Base-by-base conservation (phyloP, 768 basidiomycete species). In the Suillus variegatus region DNA sequence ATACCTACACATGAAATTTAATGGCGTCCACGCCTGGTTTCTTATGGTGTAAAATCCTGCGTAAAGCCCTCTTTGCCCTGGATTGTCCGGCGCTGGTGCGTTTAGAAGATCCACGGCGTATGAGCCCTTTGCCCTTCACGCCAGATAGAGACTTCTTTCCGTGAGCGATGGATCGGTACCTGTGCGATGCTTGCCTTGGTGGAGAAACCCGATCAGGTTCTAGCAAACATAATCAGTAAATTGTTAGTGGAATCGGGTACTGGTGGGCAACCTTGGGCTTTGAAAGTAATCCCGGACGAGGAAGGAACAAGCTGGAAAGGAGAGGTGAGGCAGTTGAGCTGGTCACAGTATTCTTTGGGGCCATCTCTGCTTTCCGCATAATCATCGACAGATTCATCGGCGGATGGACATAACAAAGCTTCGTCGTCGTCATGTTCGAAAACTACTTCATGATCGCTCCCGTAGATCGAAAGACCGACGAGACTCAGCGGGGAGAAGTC, bases 361-460 rank as follows among this genome's bases (percentile, higher is more conserved):
- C 9, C 4, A 28, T 57, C 40, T 64, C 20, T 18, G 22, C 25
- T 41, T 44, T 67, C 18, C 32, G 35, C 54, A 55, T 7, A 7
- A 35, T 47, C 36, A 10, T 4, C 40, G 22, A 70, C 71, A 41
- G 73, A 66, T 66, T 63, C 70, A 65, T 76, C 69, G 10, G 68
- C 75, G 43, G 74, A 73, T 1, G 75, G 71, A 28, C 65, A 73
- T 57, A 75, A 56, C 52, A 70, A 35, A 4, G 63, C 66, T 62
- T 68, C 66, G 5, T 71, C 71, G 13, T 75, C 75, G 10, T 75
- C 75, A 16, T 77, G 69, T 1, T 72, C 67, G 72, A 72, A 75
- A 8, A 55, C 38, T 60, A 72, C 6, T 69, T 66, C 2, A 36
- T 40, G 6, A 60, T 62, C 40, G 61, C 65, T 7, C 63, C 67